phyloP scores from a whole-genome alignment of 306 rosid genomes.

The Carpinus fangiana region DNA sequence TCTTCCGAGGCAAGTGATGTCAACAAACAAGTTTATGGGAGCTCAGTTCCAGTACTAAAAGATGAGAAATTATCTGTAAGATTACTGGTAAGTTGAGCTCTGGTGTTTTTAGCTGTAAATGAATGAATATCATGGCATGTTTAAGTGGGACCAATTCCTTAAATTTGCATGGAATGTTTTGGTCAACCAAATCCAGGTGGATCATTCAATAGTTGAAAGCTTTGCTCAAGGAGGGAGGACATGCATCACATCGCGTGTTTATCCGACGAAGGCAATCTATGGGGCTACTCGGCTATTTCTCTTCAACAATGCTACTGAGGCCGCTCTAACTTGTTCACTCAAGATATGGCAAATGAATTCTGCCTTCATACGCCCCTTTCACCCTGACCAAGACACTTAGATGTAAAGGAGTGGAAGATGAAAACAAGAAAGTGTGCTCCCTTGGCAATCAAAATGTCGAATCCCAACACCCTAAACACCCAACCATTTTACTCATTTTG shows the following conservation, averaged over 20 bases:
- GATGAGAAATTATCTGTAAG: slow-evolving; percentile 71
- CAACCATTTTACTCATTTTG: no score
- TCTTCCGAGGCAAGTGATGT: slow-evolving; percentile 80
- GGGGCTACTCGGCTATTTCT: slow-evolving; percentile 72
- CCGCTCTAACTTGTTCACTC: slow-evolving; percentile 61
- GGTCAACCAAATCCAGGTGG: slow-evolving; percentile 62
- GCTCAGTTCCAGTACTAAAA: slow-evolving; percentile 63
- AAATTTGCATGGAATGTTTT: not conserved
- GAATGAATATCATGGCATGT: not conserved
- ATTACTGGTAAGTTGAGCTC: slow-evolving; percentile 53
- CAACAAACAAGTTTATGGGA: slow-evolving; percentile 54
- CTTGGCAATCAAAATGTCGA: no score
- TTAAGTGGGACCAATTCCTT: no score
- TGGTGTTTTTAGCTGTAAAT: no score
- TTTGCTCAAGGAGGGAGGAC: slow-evolving; percentile 94
- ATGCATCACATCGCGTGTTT: slow-evolving; percentile 66
- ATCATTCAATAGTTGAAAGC: slow-evolving; percentile 88
- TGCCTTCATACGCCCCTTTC: slow-evolving; percentile 81
- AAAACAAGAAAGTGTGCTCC: no score
- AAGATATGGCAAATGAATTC: slow-evolving; percentile 93
- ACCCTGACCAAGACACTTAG: slow-evolving; percentile 24
- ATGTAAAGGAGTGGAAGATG: no score
- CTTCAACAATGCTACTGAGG: slow-evolving; percentile 83
- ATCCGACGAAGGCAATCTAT: slow-evolving; percentile 90
- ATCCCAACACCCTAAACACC: no score